Percentiles rank a stretch among this genome's conserved stretches.
Evolutionary conservation across 192 early-diverging fungal genomes (phyloP).

Genomic region (Phlyctochytrium planicorne): DNA sequence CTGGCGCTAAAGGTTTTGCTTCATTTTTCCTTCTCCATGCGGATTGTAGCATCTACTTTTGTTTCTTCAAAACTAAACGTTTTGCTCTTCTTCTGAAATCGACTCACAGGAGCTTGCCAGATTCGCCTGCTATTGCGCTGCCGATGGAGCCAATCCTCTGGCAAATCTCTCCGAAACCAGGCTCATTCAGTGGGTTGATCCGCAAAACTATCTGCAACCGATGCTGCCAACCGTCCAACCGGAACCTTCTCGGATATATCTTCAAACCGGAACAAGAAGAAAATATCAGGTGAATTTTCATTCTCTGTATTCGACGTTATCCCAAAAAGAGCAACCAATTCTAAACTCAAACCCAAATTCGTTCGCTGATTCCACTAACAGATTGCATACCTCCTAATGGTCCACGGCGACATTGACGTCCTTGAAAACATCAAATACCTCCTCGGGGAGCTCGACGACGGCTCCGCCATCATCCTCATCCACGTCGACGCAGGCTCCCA

Average conservation of each 20-base stretch:
- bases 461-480: conserved; percentile 40
- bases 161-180: conserved; percentile 34
- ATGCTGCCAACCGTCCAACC: conserved; percentile 15
- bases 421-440: conserved; percentile 15
- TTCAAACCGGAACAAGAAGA: conserved; percentile 5
- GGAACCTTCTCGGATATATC: not conserved
- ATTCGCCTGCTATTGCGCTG: conserved; percentile 43
- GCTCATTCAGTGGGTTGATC: conserved; percentile 31
- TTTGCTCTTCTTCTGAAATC: not conserved
- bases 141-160: conserved; percentile 37
- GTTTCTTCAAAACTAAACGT: conserved; percentile 3
- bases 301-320: no score
- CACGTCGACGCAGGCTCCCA: conserved; percentile 37
- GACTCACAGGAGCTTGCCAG: conserved; percentile 30
- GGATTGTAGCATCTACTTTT: not conserved
- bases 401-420: conserved; percentile 28
- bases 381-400: conserved; percentile 48
- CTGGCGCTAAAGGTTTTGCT: not conserved
- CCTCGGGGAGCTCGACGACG: conserved; percentile 42
- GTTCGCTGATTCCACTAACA: conserved; percentile 5
- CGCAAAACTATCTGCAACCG: conserved; percentile 24
- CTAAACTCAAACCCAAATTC: no score
- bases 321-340: no score
- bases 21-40: conserved; percentile 10
- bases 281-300: conserved; percentile 6